Conservation (phyloP, 1,284 basidiomycete genomes). For the Sanghuangporus weigelae region DNA sequence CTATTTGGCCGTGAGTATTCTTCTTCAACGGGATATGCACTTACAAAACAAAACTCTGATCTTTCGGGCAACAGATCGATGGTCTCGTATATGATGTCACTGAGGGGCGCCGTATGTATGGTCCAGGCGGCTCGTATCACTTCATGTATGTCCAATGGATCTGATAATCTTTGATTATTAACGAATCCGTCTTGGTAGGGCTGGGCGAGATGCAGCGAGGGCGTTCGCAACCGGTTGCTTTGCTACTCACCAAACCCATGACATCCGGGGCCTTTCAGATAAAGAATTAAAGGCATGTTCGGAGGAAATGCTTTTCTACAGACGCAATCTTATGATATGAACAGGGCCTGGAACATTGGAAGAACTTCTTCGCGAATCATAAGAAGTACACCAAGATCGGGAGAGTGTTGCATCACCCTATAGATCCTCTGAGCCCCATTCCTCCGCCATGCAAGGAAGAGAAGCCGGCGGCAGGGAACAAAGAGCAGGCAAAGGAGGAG, state of each 20-base stretch:
- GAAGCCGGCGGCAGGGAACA: constrained; percentile 21
- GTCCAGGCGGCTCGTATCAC: constrained; percentile 83
- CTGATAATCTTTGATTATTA: constrained; percentile 5
- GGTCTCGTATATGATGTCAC: constrained; percentile 93
- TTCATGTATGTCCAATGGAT: constrained; percentile 55
- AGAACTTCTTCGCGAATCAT: constrained; percentile 80
- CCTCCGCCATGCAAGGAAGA: constrained; percentile 66
- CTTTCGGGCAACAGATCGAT: constrained; percentile 56
- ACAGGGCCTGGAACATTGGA: constrained; percentile 84
- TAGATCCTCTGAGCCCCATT: constrained; percentile 75
- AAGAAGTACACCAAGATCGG: constrained; percentile 77
- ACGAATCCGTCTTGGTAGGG: constrained; percentile 40
- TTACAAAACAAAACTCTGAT: neutral
- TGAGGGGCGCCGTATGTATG: constrained; percentile 73
- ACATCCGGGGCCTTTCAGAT: constrained; percentile 75
- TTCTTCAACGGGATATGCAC: neutral
- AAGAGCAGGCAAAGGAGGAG: constrained; percentile 14
- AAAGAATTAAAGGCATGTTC: constrained; percentile 61
- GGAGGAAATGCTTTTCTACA: constrained; percentile 14
- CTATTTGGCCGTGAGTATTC: constrained; percentile 71
- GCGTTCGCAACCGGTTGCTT: constrained; percentile 94
- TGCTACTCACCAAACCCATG: constrained; percentile 83
- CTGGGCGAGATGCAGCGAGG: constrained; percentile 82
- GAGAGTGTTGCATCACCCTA: constrained; percentile 64
- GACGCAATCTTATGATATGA: constrained; percentile 15